Percentiles rank a stretch among this genome's conserved stretches.
Evolutionary conservation across 2,329 filamentous ascomycete genomes (phyloP).

Genomic region (Epichloe bromicola): DNA sequence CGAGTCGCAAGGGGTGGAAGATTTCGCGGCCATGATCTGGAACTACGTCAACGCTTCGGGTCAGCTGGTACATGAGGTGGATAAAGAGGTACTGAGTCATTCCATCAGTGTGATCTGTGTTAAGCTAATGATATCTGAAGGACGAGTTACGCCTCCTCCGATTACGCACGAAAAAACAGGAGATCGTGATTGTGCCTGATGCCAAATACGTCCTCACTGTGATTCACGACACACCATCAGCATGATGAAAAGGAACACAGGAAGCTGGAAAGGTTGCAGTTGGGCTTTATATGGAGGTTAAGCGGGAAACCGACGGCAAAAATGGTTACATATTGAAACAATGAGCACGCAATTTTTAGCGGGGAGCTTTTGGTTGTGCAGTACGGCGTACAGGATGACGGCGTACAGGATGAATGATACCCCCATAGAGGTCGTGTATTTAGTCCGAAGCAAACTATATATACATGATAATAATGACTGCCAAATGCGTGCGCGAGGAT

Average conservation of each 20-base stretch:
- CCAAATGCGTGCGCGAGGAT: not conserved
- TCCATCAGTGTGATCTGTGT: not conserved
- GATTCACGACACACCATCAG: constrained; percentile 67
- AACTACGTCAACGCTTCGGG: constrained; percentile 59
- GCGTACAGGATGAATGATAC: constrained; percentile 7
- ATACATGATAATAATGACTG: not conserved
- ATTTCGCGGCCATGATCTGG: constrained; percentile 66
- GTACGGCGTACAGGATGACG: constrained; percentile 6
- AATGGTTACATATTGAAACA: not conserved
- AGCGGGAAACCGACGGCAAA: not conserved
- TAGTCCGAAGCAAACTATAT: not conserved
- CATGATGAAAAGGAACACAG: constrained; percentile 24
- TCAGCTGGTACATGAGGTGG: constrained; percentile 57
- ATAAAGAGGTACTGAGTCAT: constrained; percentile 44
- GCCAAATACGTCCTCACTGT: constrained; percentile 66
- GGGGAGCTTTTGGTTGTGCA: not conserved
- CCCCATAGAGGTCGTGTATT: constrained; percentile 1
- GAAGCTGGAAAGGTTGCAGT: not conserved
- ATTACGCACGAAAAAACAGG: constrained; percentile 71
- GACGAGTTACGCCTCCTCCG: constrained; percentile 67
- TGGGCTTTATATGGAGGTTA: not conserved
- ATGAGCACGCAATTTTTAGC: not conserved
- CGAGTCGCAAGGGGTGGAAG: constrained; percentile 49
- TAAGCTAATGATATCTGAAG: constrained; percentile 23
- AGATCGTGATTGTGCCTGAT: constrained; percentile 74